Conservation (phyloP, 768 basidiomycete genomes). For the Pulveroboletus sp. region DNA sequence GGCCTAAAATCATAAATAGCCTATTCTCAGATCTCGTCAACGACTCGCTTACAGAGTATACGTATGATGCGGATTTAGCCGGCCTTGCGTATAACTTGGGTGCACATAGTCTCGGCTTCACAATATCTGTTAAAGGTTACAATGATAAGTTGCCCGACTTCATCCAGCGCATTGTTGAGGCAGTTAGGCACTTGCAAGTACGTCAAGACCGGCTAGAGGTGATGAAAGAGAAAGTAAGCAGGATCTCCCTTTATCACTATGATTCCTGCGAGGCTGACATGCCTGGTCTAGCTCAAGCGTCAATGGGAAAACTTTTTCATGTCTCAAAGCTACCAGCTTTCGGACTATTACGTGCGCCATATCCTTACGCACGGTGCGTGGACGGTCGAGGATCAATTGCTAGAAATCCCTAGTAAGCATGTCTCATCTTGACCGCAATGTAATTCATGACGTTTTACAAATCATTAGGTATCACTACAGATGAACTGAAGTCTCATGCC, state of each 20-base stretch:
- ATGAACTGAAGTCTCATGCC: conserved; percentile 67
- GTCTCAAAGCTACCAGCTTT: conserved; percentile 76
- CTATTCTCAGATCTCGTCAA: conserved; percentile 83
- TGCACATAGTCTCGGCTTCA: conserved; percentile 62
- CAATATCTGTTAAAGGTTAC: conserved; percentile 74
- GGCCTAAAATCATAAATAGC: conserved; percentile 33
- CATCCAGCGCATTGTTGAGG: conserved; percentile 66
- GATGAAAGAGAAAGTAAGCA: conserved; percentile 75
- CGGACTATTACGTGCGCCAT: conserved; percentile 74
- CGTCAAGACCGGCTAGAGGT: conserved; percentile 72
- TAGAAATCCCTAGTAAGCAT: conserved; percentile 67
- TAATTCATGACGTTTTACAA: not conserved
- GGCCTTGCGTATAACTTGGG: conserved; percentile 75
- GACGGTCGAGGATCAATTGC: conserved; percentile 74
- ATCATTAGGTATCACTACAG: conserved; percentile 59
- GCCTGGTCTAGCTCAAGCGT: conserved; percentile 54
- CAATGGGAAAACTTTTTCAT: conserved; percentile 88
- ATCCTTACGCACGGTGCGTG: conserved; percentile 70
- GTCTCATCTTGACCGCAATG: not conserved
- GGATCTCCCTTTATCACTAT: conserved; percentile 10
- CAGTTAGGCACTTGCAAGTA: conserved; percentile 61
- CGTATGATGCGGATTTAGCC: conserved; percentile 91
- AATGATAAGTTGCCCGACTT: conserved; percentile 87
- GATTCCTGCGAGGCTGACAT: conserved; percentile 1
- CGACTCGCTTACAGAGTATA: conserved; percentile 86